phyloP scores from a whole-genome alignment of 2,329 filamentous ascomycete genomes.

The Aotearoamyces nothofagi region DNA sequence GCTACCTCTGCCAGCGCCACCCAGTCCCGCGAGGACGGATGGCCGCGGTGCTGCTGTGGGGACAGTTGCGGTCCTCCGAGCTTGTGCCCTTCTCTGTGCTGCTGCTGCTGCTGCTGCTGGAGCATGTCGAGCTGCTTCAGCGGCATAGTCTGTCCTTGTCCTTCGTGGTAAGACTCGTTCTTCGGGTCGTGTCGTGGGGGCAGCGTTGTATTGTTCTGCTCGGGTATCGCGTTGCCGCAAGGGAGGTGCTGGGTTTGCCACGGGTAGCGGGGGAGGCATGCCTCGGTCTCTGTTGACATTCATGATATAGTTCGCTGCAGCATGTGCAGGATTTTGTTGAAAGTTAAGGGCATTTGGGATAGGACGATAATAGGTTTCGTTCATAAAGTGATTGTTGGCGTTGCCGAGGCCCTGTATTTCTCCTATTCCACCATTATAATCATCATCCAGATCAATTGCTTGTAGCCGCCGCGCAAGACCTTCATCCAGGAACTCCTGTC shows the following conservation, averaged over 20 bases:
- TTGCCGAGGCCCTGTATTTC: conserved; percentile 30
- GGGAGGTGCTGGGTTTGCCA: conserved; percentile 5
- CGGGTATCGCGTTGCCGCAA: conserved; percentile 1
- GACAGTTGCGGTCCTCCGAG: neutral
- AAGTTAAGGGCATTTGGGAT: conserved; percentile 20
- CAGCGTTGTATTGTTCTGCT: conserved; percentile 11
- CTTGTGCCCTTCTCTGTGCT: neutral
- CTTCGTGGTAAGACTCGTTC: conserved; percentile 14
- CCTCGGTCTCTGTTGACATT: conserved; percentile 8
- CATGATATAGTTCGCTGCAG: conserved; percentile 19
- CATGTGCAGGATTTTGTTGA: conserved; percentile 17
- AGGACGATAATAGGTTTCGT: conserved; percentile 36
- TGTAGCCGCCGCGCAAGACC: conserved; percentile 35
- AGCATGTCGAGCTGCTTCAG: conserved; percentile 13
- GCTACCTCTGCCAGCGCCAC: conserved; percentile 7
- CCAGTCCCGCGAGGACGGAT: conserved; percentile 16
- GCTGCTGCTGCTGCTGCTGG: conserved; percentile 6
- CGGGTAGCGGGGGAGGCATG: conserved; percentile 5
- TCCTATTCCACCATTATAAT: conserved; percentile 30
- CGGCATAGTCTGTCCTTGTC: conserved; percentile 12
- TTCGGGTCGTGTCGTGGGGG: conserved; percentile 5
- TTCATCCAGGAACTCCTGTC: conserved; percentile 30
- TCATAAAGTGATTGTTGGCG: conserved; percentile 40
- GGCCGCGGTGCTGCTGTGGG: conserved; percentile 2
- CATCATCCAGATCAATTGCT: conserved; percentile 22